Base-by-base conservation (phyloP, 2,329 filamentous ascomycete species). In the Cladosporium sp. region DNA sequence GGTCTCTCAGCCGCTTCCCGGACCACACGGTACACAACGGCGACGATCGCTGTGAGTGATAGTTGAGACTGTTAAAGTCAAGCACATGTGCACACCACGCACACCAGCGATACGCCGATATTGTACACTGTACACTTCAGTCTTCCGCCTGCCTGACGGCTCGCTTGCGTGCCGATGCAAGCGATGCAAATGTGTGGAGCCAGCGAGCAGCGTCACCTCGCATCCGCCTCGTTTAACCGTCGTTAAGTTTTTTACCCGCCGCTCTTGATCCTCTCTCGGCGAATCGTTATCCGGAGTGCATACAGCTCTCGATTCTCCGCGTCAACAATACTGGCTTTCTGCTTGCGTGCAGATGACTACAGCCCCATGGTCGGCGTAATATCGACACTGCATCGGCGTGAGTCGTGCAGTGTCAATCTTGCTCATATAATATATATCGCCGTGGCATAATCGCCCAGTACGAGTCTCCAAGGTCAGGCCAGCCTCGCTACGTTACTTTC, bases 161-260 rank as follows among this genome's bases (percentile, higher is more conserved):
- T 64, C 60, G 60, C 60, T 64, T 64, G 60, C 60, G 60, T 64
- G 60, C 60, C 60, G 60, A 64, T 36, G 60, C 57, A 44, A 28
- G 36, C 54, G 60, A 64, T 36, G 60, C 57, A 44, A 18, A 28
- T n/a, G 51, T 54, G 51, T 54, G 51, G 51, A 54, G 51, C 51
- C 28, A 32, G 51, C 51, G 30, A 28, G 26, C 28, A 54, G 18
- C 26, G 26, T 32, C 51, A 54, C 49, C 58, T 47, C 58, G 58
- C 58, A 47, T 60, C 41, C 41, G 58, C 58, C 58, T 60, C 58
- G 58, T 54, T 34, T 54, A 54, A 30, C 26, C 24, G 26, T 18
- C 24, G 26, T 18, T 18, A 32, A 18, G 49, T 52, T 26, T 58
- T 58, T 12, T 44, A 28, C 36, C n/a, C 24, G 57, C 38, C 36